Conservation (phyloP, 352 stramenopile species). For the Phytophthora meadii region DNA sequence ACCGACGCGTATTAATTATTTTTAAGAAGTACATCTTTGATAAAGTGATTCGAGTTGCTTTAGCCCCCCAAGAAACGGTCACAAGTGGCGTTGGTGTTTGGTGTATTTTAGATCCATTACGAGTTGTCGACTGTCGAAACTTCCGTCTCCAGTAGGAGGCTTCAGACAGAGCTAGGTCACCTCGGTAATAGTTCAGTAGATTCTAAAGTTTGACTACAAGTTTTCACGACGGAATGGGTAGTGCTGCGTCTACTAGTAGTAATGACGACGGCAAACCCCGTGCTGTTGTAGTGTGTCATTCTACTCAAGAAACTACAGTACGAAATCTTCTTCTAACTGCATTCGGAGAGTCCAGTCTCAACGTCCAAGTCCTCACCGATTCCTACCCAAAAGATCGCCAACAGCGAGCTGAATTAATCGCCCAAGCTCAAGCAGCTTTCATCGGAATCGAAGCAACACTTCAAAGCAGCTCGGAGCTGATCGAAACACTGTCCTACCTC, state of each 20-base stretch:
- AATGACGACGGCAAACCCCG: constrained; percentile 12
- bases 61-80: too few relatives aligned
- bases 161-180: too few relatives aligned
- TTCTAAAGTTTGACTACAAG: too few relatives aligned
- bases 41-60: too few relatives aligned
- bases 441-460: constrained; percentile 50
- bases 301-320: constrained; percentile 20
- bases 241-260: constrained; percentile 23
- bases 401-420: constrained; percentile 37
- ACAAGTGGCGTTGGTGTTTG: too few relatives aligned
- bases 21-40: too few relatives aligned
- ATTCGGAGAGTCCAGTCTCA: not conserved
- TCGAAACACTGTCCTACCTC: constrained; percentile 59
- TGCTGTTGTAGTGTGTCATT: constrained; percentile 27
- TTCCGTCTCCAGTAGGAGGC: too few relatives aligned
- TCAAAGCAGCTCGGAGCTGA: constrained; percentile 38
- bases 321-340: constrained; percentile 7
- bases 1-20: too few relatives aligned
- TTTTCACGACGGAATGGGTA: constrained; percentile 10
- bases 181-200: too few relatives aligned
- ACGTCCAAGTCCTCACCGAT: constrained; percentile 49
- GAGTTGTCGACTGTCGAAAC: too few relatives aligned
- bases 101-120: too few relatives aligned
- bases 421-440: constrained; percentile 35
- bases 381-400: constrained; percentile 42